phyloP scores from a whole-genome alignment of 257 asterid genomes.

The Nyctanthes arbortristis region DNA sequence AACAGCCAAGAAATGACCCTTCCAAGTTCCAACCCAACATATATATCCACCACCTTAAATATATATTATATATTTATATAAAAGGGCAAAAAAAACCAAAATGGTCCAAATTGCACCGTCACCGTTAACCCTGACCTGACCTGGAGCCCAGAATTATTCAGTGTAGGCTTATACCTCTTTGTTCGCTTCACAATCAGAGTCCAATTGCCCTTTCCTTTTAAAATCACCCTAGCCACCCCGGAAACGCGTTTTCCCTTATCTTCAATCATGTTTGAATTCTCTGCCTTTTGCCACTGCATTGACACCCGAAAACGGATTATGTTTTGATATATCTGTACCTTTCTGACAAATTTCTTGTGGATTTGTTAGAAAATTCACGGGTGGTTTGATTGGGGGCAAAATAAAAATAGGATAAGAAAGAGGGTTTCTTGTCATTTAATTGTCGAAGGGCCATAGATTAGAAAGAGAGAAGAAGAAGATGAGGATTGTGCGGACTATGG shows the following conservation, averaged over 20 bases:
- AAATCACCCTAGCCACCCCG: slow-evolving; percentile 3
- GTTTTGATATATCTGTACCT: slow-evolving; percentile 11
- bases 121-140: too few relatives aligned
- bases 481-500: slow-evolving; percentile 62
- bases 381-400: slow-evolving; percentile 14
- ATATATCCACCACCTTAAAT: neutral
- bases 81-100: neutral
- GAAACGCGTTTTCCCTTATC: slow-evolving; percentile 32
- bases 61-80: neutral
- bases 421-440: neutral
- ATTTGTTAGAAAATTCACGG: slow-evolving; percentile 15
- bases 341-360: slow-evolving; percentile 8
- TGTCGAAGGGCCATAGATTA: slow-evolving; percentile 4
- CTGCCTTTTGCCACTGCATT: slow-evolving; percentile 19
- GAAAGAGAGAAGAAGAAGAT: slow-evolving; percentile 23
- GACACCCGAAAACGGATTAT: too few relatives aligned
- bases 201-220: too few relatives aligned
- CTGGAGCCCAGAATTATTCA: slow-evolving; percentile 41
- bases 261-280: slow-evolving; percentile 24
- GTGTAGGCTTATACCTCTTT: slow-evolving; percentile 50
- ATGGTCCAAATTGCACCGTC: slow-evolving; percentile 35
- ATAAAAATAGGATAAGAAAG: slow-evolving; percentile 2
- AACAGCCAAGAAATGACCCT: neutral
- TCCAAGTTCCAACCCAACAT: neutral
- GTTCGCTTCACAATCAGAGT: neutral